Evolutionary conservation across 768 basidiomycete genomes (phyloP), one percentile per base, ranked within the genome.

Genomic region (Mycena vulgaris): DNA sequence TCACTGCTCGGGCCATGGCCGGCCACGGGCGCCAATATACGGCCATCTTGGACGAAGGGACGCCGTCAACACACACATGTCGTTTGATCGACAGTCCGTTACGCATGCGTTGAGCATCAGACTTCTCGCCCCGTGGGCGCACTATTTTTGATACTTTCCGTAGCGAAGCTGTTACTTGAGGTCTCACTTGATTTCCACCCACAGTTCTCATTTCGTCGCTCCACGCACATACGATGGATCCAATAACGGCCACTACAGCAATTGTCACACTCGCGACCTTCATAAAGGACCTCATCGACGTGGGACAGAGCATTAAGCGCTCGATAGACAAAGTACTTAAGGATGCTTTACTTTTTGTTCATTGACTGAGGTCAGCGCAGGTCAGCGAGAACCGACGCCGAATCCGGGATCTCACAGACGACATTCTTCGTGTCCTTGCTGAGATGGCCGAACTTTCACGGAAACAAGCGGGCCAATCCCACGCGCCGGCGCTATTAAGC

Each of bases 331-430:
- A 45, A 21, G 42, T n/a, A 21, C 21, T n/a, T n/a, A n/a, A 21
- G n/a, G 42, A 45, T n/a, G 4, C 6, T n/a, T 45, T n/a, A n/a
- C 4, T 5, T 45, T 10, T 5, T 13, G 6, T n/a, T 21, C 42
- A n/a, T 45, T n/a, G 13, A 14, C 39, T 40, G 39, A 40, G 4
- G 17, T 14, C 17, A 40, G 4, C 16, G 16, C 39, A 66, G 65
- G 65, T 66, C 56, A 11, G 23, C 28, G 65, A 66, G 28, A 66
- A 66, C 21, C 65, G 65, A 37, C 55, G n/a, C n/a, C n/a, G n/a
- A n/a, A n/a, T n/a, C n/a, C n/a, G n/a, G n/a, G n/a, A n/a, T 9
- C 65, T 66, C 47, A 17, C 57, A 4, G 47, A 66, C 19, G 65
- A 66, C 9, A 45, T 66, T 6, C 65, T 66, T 25, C 19, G n/a